Base-by-base conservation (phyloP, 139 green algal genomes). In the Tetraselmis chui region DNA sequence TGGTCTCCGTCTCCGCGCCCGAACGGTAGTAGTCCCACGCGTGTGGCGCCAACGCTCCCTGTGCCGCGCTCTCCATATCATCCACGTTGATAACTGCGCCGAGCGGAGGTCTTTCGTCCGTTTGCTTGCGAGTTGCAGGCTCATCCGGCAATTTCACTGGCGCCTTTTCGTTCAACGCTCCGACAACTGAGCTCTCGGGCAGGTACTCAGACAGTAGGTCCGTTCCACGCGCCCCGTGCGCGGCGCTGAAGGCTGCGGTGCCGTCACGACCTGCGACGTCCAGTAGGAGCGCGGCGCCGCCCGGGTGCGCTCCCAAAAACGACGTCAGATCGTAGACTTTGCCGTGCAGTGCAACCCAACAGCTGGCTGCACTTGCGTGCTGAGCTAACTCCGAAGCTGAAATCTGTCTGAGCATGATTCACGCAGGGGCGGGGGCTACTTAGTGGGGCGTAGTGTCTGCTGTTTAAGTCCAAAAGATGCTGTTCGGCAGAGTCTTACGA, bases 1-100 rank as follows among this genome's bases (percentile, higher is more conserved):
- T 79, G 18, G 76, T 79, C 29, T 79, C 76, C 76, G 76, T 79
- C 29, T 79, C 76, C 5, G 76, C 76, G 29, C 76, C 76, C 11
- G 76, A 79, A 18, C 29, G 5, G 22, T 45, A 79, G 76, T 79
- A 79, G 29, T 79, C 76, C 29, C 29, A 79, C 11, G 5, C 76
- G 45, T 67, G 18, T 5, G 45, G 45, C 5, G 5, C 45, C 45
- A 67, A 25, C 11, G 45, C 45, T 5, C 11, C 45, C 45, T 18
- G 45, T 18, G 45, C 45, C 5, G 18, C 45, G 11, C 11, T 18
- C 45, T 67, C 45, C 45, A 67, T 67, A 18, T 67, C 45, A 67
- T 18, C 18, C 11, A 67, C 45, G 45, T 67, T 67, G 45, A 67
- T 67, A 18, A 67, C 18, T 18, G 45, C 45, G 45, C 45, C 45